Conservation (phyloP, 257 asterid species). For the Nicotiana otophora region DNA sequence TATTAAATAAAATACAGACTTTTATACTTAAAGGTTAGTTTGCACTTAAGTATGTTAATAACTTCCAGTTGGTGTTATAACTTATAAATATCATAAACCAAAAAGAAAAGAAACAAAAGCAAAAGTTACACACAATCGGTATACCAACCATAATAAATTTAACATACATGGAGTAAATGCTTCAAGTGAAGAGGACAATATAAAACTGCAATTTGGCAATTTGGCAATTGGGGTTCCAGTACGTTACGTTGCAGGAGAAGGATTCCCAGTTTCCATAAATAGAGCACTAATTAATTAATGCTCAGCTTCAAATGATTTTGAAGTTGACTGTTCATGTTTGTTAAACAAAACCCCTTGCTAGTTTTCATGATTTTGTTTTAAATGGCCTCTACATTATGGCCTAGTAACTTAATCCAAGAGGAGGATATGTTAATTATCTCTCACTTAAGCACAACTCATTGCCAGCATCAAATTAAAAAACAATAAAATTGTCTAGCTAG, state of each 20-base stretch:
- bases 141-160: neutral
- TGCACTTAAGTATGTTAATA: neutral
- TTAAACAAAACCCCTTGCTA: neutral
- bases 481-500: neutral
- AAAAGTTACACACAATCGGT: neutral
- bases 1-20: too few species aligned
- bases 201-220: neutral
- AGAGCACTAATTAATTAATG: neutral
- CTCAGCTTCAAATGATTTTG: neutral
- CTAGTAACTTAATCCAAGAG: neutral
- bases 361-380: neutral
- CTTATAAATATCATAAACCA: neutral
- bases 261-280: neutral
- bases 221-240: neutral
- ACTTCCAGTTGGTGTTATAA: too few species aligned
- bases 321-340: neutral
- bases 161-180: neutral
- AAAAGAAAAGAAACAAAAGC: neutral
- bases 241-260: neutral
- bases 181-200: neutral
- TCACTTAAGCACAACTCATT: neutral
- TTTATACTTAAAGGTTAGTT: neutral
- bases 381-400: neutral
- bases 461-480: neutral
- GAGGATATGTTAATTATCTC: neutral